Percentiles rank a stretch among this genome's conserved stretches.
Evolutionary conservation across 2,329 filamentous ascomycete genomes (phyloP).

Genomic region (Colletotrichum salicis): DNA sequence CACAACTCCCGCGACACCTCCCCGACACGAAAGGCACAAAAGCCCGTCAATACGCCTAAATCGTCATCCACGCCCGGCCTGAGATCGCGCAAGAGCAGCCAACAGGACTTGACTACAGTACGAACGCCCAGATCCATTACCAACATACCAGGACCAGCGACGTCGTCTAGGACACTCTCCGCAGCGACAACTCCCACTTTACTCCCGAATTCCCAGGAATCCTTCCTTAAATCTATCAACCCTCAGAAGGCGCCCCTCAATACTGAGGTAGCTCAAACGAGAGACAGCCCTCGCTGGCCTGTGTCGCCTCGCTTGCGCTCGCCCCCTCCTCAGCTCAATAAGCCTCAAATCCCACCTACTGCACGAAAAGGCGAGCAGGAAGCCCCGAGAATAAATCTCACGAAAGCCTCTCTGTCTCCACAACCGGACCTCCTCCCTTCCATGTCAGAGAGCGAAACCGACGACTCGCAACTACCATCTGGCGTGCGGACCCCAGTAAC

Average conservation of each 20-base stretch:
- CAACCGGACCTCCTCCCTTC: conserved; percentile 50
- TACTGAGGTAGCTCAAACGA: conserved; percentile 54
- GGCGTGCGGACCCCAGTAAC: conserved; percentile 68
- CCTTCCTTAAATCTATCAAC: conserved; percentile 68
- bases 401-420: conserved; percentile 59
- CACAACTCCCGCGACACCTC: conserved; percentile 59
- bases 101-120: conserved; percentile 71
- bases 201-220: conserved; percentile 69
- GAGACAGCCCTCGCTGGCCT: conserved; percentile 77
- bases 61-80: conserved; percentile 49
- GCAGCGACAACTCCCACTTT: conserved; percentile 75
- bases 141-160: conserved; percentile 68
- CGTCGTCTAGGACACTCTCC: conserved; percentile 75
- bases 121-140: conserved; percentile 61
- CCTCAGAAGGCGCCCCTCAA: conserved; percentile 69
- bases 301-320: conserved; percentile 81
- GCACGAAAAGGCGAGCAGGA: conserved; percentile 61
- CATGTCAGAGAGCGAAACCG: conserved; percentile 63
- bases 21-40: conserved; percentile 53
- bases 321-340: conserved; percentile 71
- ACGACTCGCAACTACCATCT: conserved; percentile 60
- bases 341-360: conserved; percentile 55
- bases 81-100: conserved; percentile 73
- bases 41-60: conserved; percentile 45
- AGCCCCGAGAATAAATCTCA: conserved; percentile 62